Evolutionary conservation across 2,329 filamentous ascomycete species (phyloP).

Genomic region (Lasiodiplodia hormozganensis): DNA sequence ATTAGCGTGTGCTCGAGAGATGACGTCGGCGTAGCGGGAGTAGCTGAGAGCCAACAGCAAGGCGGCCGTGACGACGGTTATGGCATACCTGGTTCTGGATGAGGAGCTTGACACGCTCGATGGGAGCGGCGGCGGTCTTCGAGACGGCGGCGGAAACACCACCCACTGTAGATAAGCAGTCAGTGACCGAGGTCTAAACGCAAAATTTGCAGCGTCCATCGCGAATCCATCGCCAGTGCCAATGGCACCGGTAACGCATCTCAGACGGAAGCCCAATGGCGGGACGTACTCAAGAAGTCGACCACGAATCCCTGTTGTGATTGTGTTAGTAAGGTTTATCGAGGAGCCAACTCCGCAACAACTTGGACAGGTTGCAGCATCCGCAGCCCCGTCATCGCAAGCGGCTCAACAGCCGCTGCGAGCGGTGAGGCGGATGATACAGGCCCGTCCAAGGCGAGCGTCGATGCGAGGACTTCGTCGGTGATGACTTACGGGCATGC

Average conservation of each 20-base stretch:
- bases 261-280: background rate
- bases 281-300: conserved; percentile 95
- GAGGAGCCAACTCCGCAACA: conserved; percentile 33
- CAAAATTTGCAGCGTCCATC: conserved; percentile 17
- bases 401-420: conserved; percentile 12
- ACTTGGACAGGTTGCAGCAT: conserved; percentile 37
- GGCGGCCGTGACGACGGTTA: background rate
- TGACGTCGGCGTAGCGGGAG: background rate
- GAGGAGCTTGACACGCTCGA: conserved; percentile 99
- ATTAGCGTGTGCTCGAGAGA: conserved; percentile 34
- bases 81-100: conserved; percentile 98
- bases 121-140: conserved; percentile 99
- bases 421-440: conserved; percentile 1
- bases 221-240: conserved; percentile 30
- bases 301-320: conserved; percentile 81
- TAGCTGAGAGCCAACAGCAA: background rate
- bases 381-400: conserved; percentile 30
- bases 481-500: conserved; percentile 51
- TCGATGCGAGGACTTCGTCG: conserved; percentile 31
- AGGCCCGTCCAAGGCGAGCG: background rate
- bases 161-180: conserved; percentile 76
- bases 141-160: conserved; percentile 99
- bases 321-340: conserved; percentile 33
- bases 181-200: conserved; percentile 43
- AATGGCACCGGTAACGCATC: conserved; percentile 36